Base-by-base conservation (phyloP, 768 basidiomycete species). In the Russula emetica region DNA sequence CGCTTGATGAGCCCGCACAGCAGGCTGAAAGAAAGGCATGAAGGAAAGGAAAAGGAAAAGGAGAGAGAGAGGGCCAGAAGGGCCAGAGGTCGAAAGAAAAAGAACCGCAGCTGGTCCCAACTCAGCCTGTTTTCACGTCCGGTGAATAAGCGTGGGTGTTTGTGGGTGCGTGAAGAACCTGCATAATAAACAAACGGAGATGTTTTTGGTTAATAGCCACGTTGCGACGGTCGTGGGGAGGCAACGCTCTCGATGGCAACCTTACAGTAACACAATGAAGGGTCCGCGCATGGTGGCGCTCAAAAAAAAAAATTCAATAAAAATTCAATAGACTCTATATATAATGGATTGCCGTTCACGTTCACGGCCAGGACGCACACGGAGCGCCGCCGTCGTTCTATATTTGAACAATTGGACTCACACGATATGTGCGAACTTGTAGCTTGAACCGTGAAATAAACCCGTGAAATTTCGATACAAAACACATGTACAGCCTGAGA, bases 211-310 rank as follows among this genome's bases (percentile, higher is more conserved):
- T 16, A 36, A 18, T 40, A 2, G 28, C 45, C 51, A 36, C 51
- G 20, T 64, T 60, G 55, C 63, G 26, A 64, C 54, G 49, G 55
- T 52, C 49, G 54, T 45, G 34, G 49, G 34, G 30, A 45, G 20
- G 53, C 63, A 60, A 64, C 63, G 59, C 59, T 44, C 36, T 40
- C 36, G 63, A 59, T 64, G 55, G 62, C 58, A 59, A 59, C 22
- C 49, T 52, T n/a, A n/a, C 32, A 32, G 5, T 22, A 28, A 24
- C 55, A 62, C 36, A 57, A 56, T 16, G 40, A 32, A 52, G 7
- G 2, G 36, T 36, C 10, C n/a, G 32, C n/a, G n/a, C 20, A 1
- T 60, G n/a, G 50, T 30, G 60, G 60, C 51, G 8, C 22, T 24
- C 2, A 38, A n/a, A n/a, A 11, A 11, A 34, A 34, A 36, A 36